Conservation (phyloP, 1,139 yeast genomes). For the Eremothecium gossypii region DNA sequence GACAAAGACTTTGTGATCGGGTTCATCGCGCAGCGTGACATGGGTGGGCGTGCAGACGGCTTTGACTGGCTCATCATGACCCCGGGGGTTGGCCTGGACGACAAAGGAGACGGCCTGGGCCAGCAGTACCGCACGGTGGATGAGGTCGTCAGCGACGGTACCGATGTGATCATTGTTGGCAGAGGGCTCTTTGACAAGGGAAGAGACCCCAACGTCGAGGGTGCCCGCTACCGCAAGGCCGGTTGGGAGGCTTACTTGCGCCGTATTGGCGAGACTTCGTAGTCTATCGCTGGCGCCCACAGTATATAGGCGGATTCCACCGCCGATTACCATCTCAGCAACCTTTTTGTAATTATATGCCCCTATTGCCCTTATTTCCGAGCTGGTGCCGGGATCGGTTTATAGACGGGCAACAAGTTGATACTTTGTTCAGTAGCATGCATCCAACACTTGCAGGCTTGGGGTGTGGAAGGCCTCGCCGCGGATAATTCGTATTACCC, state of each 20-base stretch:
- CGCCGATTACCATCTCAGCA: background rate
- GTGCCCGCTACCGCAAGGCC: conserved; percentile 79
- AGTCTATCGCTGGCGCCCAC: no score
- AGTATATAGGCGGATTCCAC: no score
- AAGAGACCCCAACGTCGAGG: conserved; percentile 81
- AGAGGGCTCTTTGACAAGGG: conserved; percentile 96
- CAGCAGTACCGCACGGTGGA: conserved; percentile 93
- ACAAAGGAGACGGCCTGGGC: conserved; percentile 92
- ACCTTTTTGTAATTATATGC: background rate
- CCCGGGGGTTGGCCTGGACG: conserved; percentile 97
- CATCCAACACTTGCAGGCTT: no score
- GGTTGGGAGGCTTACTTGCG: conserved; percentile 85
- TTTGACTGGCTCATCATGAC: conserved; percentile 95
- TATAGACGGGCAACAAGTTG: no score
- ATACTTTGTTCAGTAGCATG: no score
- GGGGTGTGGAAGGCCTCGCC: no score
- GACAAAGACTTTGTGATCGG: conserved; percentile 91
- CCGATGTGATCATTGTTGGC: conserved; percentile 94
- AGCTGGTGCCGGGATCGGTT: background rate
- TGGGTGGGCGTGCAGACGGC: conserved; percentile 76
- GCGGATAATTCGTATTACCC: no score
- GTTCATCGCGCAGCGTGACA: conserved; percentile 84
- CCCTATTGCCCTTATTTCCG: background rate
- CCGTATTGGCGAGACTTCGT: conserved; percentile 25
- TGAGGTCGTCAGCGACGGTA: conserved; percentile 71